Evolutionary conservation across 768 basidiomycete species (phyloP), one percentile per base, ranked within the genome.

Genomic region (Phylloporus sp.): DNA sequence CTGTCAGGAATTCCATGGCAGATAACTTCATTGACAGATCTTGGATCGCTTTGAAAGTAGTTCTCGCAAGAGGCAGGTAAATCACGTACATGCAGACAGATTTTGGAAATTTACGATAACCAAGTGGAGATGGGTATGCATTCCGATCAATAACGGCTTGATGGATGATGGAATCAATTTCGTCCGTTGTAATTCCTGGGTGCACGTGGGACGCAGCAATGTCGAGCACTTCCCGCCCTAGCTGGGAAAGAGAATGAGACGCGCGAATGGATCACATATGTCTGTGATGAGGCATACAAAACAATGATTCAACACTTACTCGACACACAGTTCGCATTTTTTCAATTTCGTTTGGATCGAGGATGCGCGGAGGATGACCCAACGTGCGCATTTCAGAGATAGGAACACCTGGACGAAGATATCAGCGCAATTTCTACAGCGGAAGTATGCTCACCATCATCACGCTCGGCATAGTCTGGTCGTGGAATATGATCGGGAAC

Each of bases 1-100:
- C 86, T 76, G 70, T 95, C 91, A 29, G 94, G 93, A 52, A 95
- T 94, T 46, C 95, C 96, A 65, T 99, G 96, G 66, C 96, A 98
- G 58, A 99, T 94, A 41, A 80, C 86, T 67, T 98, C 95, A 65
- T 99, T 99, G 20, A 98, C 69, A 33, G 91, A 93, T 18, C 90
- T 60, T 89, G 42, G 24, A 55, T 36, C 15, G 31, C 28, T 43
- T 53, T 44, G 15, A 11, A 40, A 33, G 32, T 26, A 42, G 27
- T 17, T 28, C 39, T 46, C 39, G 26, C 42, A 38, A 39, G 23
- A 41, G 34, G 38, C 22, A 34, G 42, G 32, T 34, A 37, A 36
- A 28, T 77, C 22, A 36, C 90, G 56, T 71, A 91, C 83, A 87
- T 93, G 86, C 96, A 99, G 29, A 95, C 80, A 24, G 93, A 97